phyloP scores from a whole-genome alignment of 2,329 filamentous ascomycete species.

The Aspergillus persii region DNA sequence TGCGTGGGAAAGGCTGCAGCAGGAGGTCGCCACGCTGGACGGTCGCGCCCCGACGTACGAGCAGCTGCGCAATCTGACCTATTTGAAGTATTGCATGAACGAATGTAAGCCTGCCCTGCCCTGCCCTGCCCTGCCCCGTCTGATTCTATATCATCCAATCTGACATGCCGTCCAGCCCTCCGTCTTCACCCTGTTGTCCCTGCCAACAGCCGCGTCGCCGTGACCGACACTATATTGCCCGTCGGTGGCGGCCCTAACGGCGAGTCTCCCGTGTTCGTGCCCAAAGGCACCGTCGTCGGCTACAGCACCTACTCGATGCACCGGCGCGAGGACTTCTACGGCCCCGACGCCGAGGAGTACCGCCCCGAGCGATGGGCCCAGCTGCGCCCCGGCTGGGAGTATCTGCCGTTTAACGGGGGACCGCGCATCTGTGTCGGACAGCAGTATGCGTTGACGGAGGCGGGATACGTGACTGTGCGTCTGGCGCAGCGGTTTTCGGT shows the following conservation, averaged over 20 bases:
- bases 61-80: conserved; percentile 23
- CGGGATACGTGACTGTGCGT: conserved; percentile 33
- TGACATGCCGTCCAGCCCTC: conserved; percentile 25
- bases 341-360: conserved; percentile 45
- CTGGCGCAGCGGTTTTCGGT: conserved; percentile 33
- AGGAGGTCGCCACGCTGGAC: conserved; percentile 23
- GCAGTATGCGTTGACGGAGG: conserved; percentile 38
- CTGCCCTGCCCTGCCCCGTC: neutral
- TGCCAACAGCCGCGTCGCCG: conserved; percentile 37
- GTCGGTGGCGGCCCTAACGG: conserved; percentile 59
- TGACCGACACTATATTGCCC: conserved; percentile 40
- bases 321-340: conserved; percentile 53
- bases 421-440: conserved; percentile 35
- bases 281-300: conserved; percentile 61
- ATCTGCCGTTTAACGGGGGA: conserved; percentile 35
- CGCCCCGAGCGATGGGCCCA: conserved; percentile 50
- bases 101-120: conserved; percentile 17
- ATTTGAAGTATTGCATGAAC: conserved; percentile 24
- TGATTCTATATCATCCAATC: too few species aligned
- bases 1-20: conserved; percentile 37
- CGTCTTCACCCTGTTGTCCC: conserved; percentile 46
- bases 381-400: conserved; percentile 29
- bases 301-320: conserved; percentile 73
- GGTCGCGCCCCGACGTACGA: conserved; percentile 23
- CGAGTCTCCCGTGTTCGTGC: conserved; percentile 59